Evolutionary conservation across 495 filamentous ascomycete genomes (phyloP), one percentile per base, ranked within the genome.

Genomic region (Aspergillus wentii): DNA sequence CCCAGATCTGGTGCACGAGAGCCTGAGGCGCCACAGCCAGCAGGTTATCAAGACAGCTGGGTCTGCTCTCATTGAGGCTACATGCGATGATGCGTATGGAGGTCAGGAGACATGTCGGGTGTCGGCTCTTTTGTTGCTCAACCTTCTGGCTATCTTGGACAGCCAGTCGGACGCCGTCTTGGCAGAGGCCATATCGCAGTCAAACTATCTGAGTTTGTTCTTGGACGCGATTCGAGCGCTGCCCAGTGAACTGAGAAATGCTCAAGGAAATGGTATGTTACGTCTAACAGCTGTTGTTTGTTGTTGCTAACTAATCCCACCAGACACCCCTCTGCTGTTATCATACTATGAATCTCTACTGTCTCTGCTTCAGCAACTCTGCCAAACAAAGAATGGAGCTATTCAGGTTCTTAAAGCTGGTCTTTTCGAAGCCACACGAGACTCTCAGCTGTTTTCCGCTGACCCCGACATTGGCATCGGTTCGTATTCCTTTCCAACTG

Each of bases 51-150:
- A 84, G 46, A 61, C 76, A 13, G 75, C 83, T 22, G 89, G 92
- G 35, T 82, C 86, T 43, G 74, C 79, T 38, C 68, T 95, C 6
- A 72, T 97, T 33, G 86, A 92, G 52, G 78, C 86, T 10, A 73
- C 95, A 40, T 96, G 88, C 55, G 91, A 97, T 57, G 92, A 99
- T 69, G 92, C 88, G 35, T 88, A 89, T 57, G 79, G 79, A 42
- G 88, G 88, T 13, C 83, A 90, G 55, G 77, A 83, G 15, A 73
- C 71, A 16, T 92, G 86, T 52, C 82, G 90, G 39, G 80, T 90
- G 11, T 80, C 90, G 3, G 86, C 92, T 21, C 69, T 95, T 22
- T 72, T 95, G 18, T 65, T 96, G 16, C 65, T 88, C 18, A 81
- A 83, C 16, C 66, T 88, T 13, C 68, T 95, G 4, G 76, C 82